Base-by-base conservation (phyloP, 768 basidiomycete genomes). In the Leccinum disarticulatum region DNA sequence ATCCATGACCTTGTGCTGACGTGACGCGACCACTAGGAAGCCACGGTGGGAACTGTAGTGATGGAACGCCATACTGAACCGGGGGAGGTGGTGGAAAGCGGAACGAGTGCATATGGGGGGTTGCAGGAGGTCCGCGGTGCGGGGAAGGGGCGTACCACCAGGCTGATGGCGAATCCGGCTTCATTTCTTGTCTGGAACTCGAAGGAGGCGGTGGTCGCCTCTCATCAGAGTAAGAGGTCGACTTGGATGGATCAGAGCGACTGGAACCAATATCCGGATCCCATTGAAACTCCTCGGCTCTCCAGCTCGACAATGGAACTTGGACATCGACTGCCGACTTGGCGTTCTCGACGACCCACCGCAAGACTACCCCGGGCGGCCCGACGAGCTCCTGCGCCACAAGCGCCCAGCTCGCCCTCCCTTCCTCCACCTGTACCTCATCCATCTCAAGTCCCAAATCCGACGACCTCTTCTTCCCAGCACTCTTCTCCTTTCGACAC, bases 361-460 rank as follows among this genome's bases (percentile, higher is more conserved):
- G 58, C 54, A 63, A 52, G 36, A 4, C 52, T 7, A 63, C 19
- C 4, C 70, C 63, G 35, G 61, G 57, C 11, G 58, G 58, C 7
- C 68, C 70, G 19, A 71, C 68, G 17, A 71, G 63, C 22, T 66
- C 64, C 47, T 64, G 60, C 2, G 64, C 61, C 13, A 57, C 41
- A 35, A 60, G 57, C 25, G 61, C 46, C 70, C 70, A 71, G 31
- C 46, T 25, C 2, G 52, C 54, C 64, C 61, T 63, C 41, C 66
- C 70, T 51, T 66, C 56, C n/a, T 71, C 70, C 28, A 71, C 70
- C n/a, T 35, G 47, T 3, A 25, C 61, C 55, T 71, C 70, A 7
- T 70, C 60, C 3, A 68, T 59, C 52, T 51, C 56, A 38, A 61
- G 51, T 17, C 43, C 66, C 51, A 69, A 14, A 49, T 25, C 54